Evolutionary conservation across 1,284 basidiomycete genomes (phyloP), one percentile per base, ranked within the genome.

Genomic region (Blastosporella zonata): DNA sequence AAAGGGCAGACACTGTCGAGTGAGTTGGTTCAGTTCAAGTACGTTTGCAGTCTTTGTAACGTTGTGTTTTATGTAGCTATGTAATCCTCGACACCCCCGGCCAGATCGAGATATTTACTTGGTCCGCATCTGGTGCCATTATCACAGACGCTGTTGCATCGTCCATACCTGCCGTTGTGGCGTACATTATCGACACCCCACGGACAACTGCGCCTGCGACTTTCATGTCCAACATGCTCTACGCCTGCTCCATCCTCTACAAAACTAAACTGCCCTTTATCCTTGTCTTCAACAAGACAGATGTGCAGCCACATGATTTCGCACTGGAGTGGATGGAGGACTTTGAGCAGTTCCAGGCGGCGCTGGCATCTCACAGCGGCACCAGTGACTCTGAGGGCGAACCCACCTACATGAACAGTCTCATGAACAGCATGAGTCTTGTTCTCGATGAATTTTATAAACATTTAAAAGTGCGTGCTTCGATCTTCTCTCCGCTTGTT

Each of bases 141-240:
- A 97, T 99, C 60, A 99, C 97, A 15, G 95, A 98, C 64, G 92
- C 97, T n/a, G 78, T 99, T 25, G 96, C 96, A 0, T 90, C 91
- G 8, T 84, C 93, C 0, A 74, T 98, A 54, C 97, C 97, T 0
- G 90, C 96, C 0, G 91, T 95, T 20, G 85, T 99, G 31, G 97
- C 95, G 9, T 99, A 98, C 66, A 83, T 99, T 52, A 93, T 99
- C 61, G 97, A 99, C 69, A 99, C 97, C 1, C 96, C 97, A 13
- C 80, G 97, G 50, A 96, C 94, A 8, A 88, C 88, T 0, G 86
- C 94, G 0, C 97, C 97, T 0, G 93, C 96, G 5, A 99, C 97
- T 0, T 99, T 99, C 69, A 99, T 99, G 97, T 93, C 89, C 46
- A 99, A 99, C 69, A 99, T 99, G 97, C 78, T 99, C 43, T 99